A percentile compares a stretch with the other conserved stretches of the same genome.
Conservation (phyloP, 495 filamentous ascomycete genomes). For the Penicillium turbatum region DNA sequence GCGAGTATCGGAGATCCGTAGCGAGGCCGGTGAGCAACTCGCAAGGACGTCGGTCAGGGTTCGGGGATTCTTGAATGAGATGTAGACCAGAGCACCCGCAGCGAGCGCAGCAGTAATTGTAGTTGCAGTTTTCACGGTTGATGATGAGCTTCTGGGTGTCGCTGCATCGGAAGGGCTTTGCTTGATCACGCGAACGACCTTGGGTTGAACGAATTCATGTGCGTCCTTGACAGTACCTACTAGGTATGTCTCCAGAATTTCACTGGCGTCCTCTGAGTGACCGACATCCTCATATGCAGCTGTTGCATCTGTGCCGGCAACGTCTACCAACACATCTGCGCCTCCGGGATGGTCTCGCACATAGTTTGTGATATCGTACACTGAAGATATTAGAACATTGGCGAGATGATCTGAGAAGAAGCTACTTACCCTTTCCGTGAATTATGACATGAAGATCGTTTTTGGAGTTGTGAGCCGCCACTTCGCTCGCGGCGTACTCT, state of each 20-base stretch:
- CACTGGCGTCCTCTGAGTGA: constrained; percentile 43
- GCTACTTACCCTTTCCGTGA: constrained; percentile 42
- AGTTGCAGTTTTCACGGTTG: background rate
- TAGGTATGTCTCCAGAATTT: constrained; percentile 19
- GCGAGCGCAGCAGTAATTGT: background rate
- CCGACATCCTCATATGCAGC: constrained; percentile 46
- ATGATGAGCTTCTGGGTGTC: background rate
- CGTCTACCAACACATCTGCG: constrained; percentile 38
- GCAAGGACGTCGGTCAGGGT: background rate
- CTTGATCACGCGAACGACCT: constrained; percentile 22
- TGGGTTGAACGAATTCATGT: constrained; percentile 9
- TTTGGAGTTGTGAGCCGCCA: constrained; percentile 37
- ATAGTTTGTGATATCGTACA: constrained; percentile 48
- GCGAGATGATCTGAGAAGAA: too few relatives aligned
- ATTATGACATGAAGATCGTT: constrained; percentile 46
- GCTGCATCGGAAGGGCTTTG: constrained; percentile 1
- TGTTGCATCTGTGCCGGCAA: constrained; percentile 48
- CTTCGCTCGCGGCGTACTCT: constrained; percentile 31
- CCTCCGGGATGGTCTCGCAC: constrained; percentile 51
- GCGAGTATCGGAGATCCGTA: background rate
- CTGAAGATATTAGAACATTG: constrained; percentile 18
- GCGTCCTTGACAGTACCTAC: constrained; percentile 26
- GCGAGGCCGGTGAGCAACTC: background rate
- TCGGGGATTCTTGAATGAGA: background rate
- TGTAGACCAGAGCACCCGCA: background rate